These are phyloP conservation scores for Globomyces pollinis-pini DNA, from an alignment of 192 early-diverging fungal genomes.

Conservation along the genomic window DNA sequence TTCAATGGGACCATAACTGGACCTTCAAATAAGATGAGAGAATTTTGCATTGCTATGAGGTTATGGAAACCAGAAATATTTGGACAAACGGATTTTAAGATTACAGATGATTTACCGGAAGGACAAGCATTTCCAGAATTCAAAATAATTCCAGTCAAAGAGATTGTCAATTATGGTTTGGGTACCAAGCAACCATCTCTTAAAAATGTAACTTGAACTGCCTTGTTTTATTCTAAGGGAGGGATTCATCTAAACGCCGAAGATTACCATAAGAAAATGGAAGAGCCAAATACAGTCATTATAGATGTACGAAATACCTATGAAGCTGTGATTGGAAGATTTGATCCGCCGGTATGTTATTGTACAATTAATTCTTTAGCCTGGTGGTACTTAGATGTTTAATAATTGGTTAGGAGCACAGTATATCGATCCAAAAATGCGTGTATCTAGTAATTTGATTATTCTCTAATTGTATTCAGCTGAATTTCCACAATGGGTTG, in stretches of 20 bases:
- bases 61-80: constrained; percentile 10
- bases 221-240: neutral
- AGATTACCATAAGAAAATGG: constrained; percentile 9
- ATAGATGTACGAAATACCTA: constrained; percentile 9
- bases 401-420: too few relatives aligned
- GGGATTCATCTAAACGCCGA: constrained; percentile 3
- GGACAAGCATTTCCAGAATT: constrained; percentile 8
- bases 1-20: constrained; percentile 10
- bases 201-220: neutral
- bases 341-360: neutral
- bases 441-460: too few relatives aligned
- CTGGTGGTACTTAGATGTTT: too few relatives aligned
- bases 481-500: constrained; percentile 10
- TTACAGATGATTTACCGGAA: constrained; percentile 9
- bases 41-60: constrained; percentile 5
- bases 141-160: constrained; percentile 9
- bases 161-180: constrained; percentile 8
- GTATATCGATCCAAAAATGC: constrained; percentile 12
- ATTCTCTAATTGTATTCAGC: too few relatives aligned
- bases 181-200: constrained; percentile 1
- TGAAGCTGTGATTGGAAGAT: constrained; percentile 8
- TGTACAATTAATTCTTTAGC: too few relatives aligned
- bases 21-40: neutral
- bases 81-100: constrained; percentile 8
- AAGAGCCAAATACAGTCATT: constrained; percentile 10